These are phyloP conservation scores for Tetracladium marchalianum DNA, from an alignment of 495 filamentous ascomycete genomes.

Conservation along the genomic window DNA sequence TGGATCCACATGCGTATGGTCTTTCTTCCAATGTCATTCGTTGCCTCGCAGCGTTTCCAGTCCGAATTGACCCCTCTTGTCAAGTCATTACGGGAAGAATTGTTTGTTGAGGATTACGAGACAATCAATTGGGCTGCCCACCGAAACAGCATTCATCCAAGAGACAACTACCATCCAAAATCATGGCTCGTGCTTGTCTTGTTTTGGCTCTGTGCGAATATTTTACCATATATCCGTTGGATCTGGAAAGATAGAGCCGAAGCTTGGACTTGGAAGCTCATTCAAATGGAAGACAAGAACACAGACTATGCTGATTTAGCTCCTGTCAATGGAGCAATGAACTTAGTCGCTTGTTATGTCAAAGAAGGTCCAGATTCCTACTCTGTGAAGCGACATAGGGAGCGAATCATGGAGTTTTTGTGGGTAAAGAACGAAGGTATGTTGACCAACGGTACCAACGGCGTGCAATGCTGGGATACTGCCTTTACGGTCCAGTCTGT, in stretches of 20 bases:
- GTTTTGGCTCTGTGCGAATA: constrained; percentile 65
- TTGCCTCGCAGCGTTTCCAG: constrained; percentile 71
- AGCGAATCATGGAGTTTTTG: constrained; percentile 74
- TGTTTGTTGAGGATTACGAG: constrained; percentile 74
- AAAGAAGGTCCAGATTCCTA: constrained; percentile 70
- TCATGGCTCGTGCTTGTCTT: constrained; percentile 65
- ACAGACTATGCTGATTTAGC: constrained; percentile 80
- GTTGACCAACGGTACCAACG: constrained; percentile 92
- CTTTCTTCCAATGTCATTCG: constrained; percentile 82
- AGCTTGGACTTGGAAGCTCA: constrained; percentile 57
- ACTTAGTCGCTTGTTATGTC: constrained; percentile 73
- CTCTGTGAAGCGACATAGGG: constrained; percentile 66
- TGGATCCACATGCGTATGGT: constrained; percentile 97
- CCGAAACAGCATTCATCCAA: constrained; percentile 69
- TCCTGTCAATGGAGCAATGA: constrained; percentile 85
- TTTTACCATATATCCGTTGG: constrained; percentile 62
- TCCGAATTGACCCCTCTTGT: constrained; percentile 63
- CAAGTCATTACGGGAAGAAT: constrained; percentile 63
- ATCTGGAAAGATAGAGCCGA: constrained; percentile 57
- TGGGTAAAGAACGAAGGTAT: constrained; percentile 92
- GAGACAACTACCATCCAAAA: constrained; percentile 92
- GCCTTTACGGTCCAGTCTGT: constrained; percentile 77
- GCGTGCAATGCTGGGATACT: constrained; percentile 95
- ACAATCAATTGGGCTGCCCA: constrained; percentile 66
- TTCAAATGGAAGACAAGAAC: constrained; percentile 84